Evolutionary conservation across 306 rosid species (phyloP).

Genomic region (Morella rubra): DNA sequence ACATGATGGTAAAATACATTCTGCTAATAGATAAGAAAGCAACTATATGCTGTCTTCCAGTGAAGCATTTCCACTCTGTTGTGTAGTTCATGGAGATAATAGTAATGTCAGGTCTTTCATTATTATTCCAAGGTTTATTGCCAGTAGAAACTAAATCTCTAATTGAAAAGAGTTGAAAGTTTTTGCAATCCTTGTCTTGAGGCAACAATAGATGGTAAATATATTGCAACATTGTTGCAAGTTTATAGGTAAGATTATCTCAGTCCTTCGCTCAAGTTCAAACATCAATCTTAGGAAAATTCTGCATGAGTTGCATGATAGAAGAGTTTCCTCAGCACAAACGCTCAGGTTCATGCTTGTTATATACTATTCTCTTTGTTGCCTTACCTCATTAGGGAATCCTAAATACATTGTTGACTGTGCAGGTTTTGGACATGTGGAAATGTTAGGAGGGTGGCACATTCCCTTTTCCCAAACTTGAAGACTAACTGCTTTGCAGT

Average conservation of each 20-base stretch:
- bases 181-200: not conserved
- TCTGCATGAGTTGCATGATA: not conserved
- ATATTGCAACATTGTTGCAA: no score
- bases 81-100: not conserved
- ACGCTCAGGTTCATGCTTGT: constrained; percentile 9
- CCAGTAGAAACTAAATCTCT: not conserved
- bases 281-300: not conserved
- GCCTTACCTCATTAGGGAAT: constrained; percentile 25
- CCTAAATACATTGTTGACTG: constrained; percentile 17
- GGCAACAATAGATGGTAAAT: not conserved
- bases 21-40: not conserved
- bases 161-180: not conserved
- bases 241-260: not conserved
- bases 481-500: constrained; percentile 30
- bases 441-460: constrained; percentile 48
- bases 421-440: constrained; percentile 53
- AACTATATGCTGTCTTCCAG: not conserved
- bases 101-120: not conserved
- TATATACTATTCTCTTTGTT: constrained; percentile 6
- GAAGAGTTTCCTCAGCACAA: not conserved
- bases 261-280: not conserved
- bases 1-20: not conserved
- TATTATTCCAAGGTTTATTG: not conserved
- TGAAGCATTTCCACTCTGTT: not conserved
- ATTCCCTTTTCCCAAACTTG: constrained; percentile 30